These are phyloP conservation scores for Ramularia endophylla DNA, from an alignment of 2,329 filamentous ascomycete species.

Conservation along the genomic window DNA sequence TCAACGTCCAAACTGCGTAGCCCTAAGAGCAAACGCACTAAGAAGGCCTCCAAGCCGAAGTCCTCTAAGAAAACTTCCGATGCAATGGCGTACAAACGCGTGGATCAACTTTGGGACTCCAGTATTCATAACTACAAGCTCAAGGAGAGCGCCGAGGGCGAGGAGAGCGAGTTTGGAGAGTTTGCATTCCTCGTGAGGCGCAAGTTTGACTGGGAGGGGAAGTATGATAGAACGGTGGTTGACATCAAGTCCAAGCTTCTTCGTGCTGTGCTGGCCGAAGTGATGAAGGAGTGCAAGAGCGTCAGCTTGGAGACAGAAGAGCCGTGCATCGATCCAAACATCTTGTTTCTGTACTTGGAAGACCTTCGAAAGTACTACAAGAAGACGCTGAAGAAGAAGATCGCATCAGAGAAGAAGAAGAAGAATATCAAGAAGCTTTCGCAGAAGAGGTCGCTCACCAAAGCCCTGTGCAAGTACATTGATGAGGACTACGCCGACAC, in stretches of 20 bases:
- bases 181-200: slow-evolving; percentile 79
- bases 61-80: slow-evolving; percentile 14
- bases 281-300: slow-evolving; percentile 72
- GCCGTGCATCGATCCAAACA: slow-evolving; percentile 53
- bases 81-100: slow-evolving; percentile 61
- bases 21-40: slow-evolving; percentile 16
- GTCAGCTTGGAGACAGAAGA: slow-evolving; percentile 75
- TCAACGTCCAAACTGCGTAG: slow-evolving; percentile 12
- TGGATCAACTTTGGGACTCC: slow-evolving; percentile 56
- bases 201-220: slow-evolving; percentile 78
- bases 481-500: slow-evolving; percentile 72
- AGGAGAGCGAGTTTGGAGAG: slow-evolving; percentile 66
- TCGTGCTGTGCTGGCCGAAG: slow-evolving; percentile 61
- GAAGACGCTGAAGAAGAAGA: slow-evolving; percentile 57
- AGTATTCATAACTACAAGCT: slow-evolving; percentile 61
- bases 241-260: slow-evolving; percentile 82
- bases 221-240: slow-evolving; percentile 66
- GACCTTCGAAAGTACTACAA: slow-evolving; percentile 59
- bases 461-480: slow-evolving; percentile 68
- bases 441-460: slow-evolving; percentile 59
- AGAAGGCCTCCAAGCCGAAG: slow-evolving; percentile 4
- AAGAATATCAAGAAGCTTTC: slow-evolving; percentile 55
- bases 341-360: slow-evolving; percentile 60
- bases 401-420: slow-evolving; percentile 54
- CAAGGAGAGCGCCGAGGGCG: slow-evolving; percentile 59